A percentile compares a stretch with the other conserved stretches of the same genome.
Evolutionary conservation across 148 eudicot genomes (phyloP).

Genomic region (Chenopodium quinoa): DNA sequence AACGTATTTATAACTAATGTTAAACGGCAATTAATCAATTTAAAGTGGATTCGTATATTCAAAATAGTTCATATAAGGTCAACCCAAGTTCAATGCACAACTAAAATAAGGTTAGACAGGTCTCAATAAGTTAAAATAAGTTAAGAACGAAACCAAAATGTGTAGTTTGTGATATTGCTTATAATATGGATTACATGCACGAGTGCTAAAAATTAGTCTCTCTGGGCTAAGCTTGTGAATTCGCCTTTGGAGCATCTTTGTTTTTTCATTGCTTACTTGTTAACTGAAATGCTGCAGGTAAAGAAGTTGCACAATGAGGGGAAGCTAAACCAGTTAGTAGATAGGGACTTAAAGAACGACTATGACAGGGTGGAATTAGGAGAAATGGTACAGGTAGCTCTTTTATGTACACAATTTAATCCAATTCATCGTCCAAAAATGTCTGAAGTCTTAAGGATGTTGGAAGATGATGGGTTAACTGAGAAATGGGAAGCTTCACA

Average conservation of each 20-base stretch:
- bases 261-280: background rate
- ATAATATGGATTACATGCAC: background rate
- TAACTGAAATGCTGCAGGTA: constrained; percentile 40
- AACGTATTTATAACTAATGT: too few relatives aligned
- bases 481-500: constrained; percentile 93
- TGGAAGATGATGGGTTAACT: constrained; percentile 84
- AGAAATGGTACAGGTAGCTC: constrained; percentile 88
- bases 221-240: background rate
- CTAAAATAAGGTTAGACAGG: background rate
- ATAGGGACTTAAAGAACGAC: constrained; percentile 62
- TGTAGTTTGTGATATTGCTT: background rate
- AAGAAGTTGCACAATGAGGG: constrained; percentile 83
- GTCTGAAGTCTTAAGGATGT: constrained; percentile 79
- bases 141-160: background rate
- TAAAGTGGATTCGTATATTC: too few relatives aligned
- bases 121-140: background rate
- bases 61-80: too few relatives aligned
- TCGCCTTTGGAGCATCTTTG: background rate
- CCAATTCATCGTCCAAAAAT: constrained; percentile 84
- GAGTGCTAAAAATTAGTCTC: background rate
- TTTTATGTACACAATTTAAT: constrained; percentile 77
- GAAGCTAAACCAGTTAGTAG: constrained; percentile 67
- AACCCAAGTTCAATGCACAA: too few relatives aligned
- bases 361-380: constrained; percentile 65
- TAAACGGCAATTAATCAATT: too few relatives aligned